Conservation (phyloP, 345 rosid genomes). For the Melastoma malabathricum region DNA sequence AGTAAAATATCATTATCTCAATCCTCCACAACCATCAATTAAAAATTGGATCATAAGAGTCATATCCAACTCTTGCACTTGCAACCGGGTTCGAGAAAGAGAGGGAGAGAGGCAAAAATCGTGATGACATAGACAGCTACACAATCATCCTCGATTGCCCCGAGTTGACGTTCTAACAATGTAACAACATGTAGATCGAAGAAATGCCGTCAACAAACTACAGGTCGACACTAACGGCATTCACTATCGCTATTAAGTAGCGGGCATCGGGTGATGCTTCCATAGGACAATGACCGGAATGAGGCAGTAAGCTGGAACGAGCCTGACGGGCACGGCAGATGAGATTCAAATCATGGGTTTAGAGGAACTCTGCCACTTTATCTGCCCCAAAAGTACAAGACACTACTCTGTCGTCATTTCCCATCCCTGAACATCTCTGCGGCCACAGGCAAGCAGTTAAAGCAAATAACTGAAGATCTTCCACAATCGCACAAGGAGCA, state of each 20-base stretch:
- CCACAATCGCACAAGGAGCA: slow-evolving; percentile 51
- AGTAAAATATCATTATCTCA: too few species aligned
- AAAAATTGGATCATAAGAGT: neutral
- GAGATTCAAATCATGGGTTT: slow-evolving; percentile 70
- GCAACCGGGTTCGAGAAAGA: too few species aligned
- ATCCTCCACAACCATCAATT: slow-evolving; percentile 76
- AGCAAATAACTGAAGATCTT: slow-evolving; percentile 27
- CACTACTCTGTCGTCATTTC: slow-evolving; percentile 82
- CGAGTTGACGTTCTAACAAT: too few species aligned
- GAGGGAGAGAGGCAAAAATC: too few species aligned
- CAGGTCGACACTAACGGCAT: too few species aligned
- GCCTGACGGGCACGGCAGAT: slow-evolving; percentile 93
- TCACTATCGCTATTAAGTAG: too few species aligned
- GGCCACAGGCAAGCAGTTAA: slow-evolving; percentile 39
- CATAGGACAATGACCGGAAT: neutral
- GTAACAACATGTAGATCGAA: too few species aligned
- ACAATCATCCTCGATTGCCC: too few species aligned
- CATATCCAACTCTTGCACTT: neutral
- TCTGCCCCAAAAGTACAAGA: slow-evolving; percentile 54
- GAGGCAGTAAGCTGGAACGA: neutral
- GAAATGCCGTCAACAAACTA: too few species aligned
- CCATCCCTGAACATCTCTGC: slow-evolving; percentile 61
- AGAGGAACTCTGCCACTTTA: slow-evolving; percentile 60
- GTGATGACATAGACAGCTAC: too few species aligned
- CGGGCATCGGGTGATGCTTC: too few species aligned